These are phyloP conservation scores for Talaromyces funiculosus DNA, from an alignment of 2,329 filamentous ascomycete species.

Conservation along the genomic window DNA sequence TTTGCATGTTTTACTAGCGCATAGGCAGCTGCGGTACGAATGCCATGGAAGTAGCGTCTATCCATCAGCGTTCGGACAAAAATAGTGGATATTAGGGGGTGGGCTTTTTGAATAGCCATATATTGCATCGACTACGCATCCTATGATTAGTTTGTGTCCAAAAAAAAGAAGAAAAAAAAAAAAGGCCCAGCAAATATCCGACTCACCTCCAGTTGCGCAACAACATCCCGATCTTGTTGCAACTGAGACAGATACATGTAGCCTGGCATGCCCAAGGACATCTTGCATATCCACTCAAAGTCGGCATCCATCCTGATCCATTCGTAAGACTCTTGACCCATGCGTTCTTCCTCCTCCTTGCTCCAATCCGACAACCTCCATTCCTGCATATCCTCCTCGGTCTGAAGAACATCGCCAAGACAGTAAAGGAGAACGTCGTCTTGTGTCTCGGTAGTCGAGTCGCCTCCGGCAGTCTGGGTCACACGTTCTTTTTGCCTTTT, in stretches of 20 bases:
- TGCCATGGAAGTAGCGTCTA: conserved; percentile 85
- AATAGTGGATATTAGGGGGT: conserved; percentile 81
- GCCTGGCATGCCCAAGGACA: conserved; percentile 74
- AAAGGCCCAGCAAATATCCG: too few species aligned
- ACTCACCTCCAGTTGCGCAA: conserved; percentile 65
- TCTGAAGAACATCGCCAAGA: conserved; percentile 82
- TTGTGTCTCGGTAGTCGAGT: conserved; percentile 58
- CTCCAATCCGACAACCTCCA: conserved; percentile 90
- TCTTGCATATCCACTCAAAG: conserved; percentile 93
- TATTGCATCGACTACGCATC: conserved; percentile 63
- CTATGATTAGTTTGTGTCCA: conserved; percentile 15
- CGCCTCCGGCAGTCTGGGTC: conserved; percentile 57
- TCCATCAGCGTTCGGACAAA: conserved; percentile 87
- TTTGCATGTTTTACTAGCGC: conserved; percentile 72
- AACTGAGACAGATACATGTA: conserved; percentile 99
- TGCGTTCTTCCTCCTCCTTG: conserved; percentile 76
- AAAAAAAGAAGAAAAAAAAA: not conserved
- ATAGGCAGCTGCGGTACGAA: conserved; percentile 77
- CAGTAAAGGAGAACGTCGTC: conserved; percentile 85
- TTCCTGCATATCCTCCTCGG: conserved; percentile 69
- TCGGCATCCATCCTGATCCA: conserved; percentile 98
- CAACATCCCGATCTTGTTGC: conserved; percentile 93
- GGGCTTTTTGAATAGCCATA: conserved; percentile 60
- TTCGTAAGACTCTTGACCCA: conserved; percentile 95
- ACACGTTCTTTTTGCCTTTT: conserved; percentile 74